Evolutionary conservation across 2,329 filamentous ascomycete genomes (phyloP).

Genomic region (Colletotrichum cordylinicola): DNA sequence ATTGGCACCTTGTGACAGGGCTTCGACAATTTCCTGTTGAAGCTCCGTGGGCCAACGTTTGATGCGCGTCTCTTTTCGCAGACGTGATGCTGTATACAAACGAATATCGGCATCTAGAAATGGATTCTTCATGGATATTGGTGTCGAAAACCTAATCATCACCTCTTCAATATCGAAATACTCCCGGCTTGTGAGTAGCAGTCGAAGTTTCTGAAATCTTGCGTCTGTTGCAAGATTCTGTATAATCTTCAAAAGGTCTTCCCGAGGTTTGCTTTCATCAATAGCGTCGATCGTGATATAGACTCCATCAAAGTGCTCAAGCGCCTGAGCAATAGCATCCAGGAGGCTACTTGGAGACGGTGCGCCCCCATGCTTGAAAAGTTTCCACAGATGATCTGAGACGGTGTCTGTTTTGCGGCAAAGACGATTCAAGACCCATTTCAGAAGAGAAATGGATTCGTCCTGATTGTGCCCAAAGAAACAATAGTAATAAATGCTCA

Average conservation of each 20-base stretch:
- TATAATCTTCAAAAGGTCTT: too few relatives aligned
- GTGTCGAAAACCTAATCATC: background rate
- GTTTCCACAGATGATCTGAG: background rate
- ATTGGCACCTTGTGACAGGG: background rate
- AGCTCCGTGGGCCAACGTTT: background rate
- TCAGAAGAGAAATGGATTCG: fast-evolving
- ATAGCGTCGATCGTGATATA: background rate
- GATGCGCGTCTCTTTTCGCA: fast-evolving
- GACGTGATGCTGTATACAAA: fast-evolving
- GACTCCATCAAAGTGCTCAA: fast-evolving
- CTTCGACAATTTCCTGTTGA: background rate
- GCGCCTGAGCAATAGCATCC: fast-evolving
- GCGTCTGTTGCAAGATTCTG: background rate
- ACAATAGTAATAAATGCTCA: background rate
- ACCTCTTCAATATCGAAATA: background rate
- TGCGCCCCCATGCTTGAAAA: background rate
- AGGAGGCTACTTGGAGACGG: background rate
- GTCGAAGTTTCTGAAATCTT: background rate
- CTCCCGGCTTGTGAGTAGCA: background rate
- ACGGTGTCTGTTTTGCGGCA: background rate
- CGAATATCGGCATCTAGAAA: background rate
- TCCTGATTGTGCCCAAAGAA: background rate
- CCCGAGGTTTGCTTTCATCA: background rate
- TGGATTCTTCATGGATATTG: background rate
- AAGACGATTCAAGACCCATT: background rate